Conservation (phyloP, 345 rosid genomes). For the Hibiscus tridactylites region DNA sequence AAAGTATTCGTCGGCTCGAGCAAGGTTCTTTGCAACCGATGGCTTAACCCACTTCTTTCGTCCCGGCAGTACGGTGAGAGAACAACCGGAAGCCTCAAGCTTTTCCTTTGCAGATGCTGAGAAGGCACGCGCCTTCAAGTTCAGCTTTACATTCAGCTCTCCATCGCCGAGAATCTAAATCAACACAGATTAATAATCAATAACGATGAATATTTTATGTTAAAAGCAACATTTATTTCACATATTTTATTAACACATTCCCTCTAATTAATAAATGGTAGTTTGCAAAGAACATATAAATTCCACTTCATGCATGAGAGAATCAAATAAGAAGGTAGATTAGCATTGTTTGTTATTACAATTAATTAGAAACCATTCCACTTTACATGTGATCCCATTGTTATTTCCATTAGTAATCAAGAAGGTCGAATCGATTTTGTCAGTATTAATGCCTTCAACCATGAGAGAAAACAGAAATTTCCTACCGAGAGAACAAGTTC, state of each 20-base stretch:
- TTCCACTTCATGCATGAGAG: neutral
- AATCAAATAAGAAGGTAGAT: neutral
- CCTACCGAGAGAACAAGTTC: neutral
- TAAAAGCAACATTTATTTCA: neutral
- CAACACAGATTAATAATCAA: neutral
- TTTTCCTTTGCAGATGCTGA: slow-evolving; percentile 80
- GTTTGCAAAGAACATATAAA: no score
- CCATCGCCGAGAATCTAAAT: slow-evolving; percentile 75
- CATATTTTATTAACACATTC: neutral
- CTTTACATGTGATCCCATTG: neutral
- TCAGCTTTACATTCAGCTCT: slow-evolving; percentile 67
- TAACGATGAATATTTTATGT: neutral
- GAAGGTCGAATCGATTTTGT: neutral
- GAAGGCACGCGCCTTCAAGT: slow-evolving; percentile 70
- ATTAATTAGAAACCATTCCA: neutral
- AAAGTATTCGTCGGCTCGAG: slow-evolving; percentile 83
- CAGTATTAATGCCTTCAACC: neutral
- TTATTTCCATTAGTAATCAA: neutral
- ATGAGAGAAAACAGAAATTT: neutral
- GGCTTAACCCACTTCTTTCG: slow-evolving; percentile 93
- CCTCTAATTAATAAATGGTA: neutral
- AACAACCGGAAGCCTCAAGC: slow-evolving; percentile 78
- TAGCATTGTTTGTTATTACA: neutral
- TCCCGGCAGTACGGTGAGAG: slow-evolving; percentile 73
- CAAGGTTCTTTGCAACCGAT: slow-evolving; percentile 72